Evolutionary conservation across 192 early-diverging fungal species (phyloP).

Genomic region (Entomortierella chlamydospora): DNA sequence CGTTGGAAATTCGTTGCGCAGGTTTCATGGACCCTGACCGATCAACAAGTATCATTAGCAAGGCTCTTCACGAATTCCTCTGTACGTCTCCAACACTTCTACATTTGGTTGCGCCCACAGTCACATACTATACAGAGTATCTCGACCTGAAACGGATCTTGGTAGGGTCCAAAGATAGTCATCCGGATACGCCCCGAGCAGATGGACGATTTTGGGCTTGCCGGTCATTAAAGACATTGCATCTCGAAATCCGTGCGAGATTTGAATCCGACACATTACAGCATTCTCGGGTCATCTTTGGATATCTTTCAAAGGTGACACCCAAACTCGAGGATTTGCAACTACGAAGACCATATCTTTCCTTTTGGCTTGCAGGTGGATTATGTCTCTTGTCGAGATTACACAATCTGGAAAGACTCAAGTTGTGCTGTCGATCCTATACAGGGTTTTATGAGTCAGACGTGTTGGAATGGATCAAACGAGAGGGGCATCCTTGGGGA

Average conservation of each 20-base stretch:
- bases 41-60: slow-evolving; percentile 11
- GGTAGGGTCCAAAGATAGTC: slow-evolving; percentile 21
- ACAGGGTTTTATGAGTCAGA: slow-evolving; percentile 14
- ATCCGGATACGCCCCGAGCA: slow-evolving; percentile 15
- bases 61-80: slow-evolving; percentile 11
- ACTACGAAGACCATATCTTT: slow-evolving; percentile 12
- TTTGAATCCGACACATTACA: slow-evolving; percentile 20
- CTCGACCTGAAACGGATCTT: slow-evolving; percentile 12
- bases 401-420: slow-evolving; percentile 10
- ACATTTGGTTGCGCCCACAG: slow-evolving; percentile 17
- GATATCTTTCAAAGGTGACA: slow-evolving; percentile 12
- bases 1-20: slow-evolving; percentile 5
- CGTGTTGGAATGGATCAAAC: slow-evolving; percentile 16
- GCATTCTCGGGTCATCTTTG: slow-evolving; percentile 22
- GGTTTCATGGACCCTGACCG: slow-evolving; percentile 12
- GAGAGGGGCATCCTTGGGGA: slow-evolving; percentile 25
- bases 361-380: slow-evolving; percentile 14
- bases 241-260: slow-evolving; percentile 14
- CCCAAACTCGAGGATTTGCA: slow-evolving; percentile 10
- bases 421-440: slow-evolving; percentile 17
- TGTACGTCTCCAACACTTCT: slow-evolving; percentile 20
- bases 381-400: slow-evolving; percentile 14
- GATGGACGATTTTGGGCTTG: slow-evolving; percentile 26
- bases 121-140: slow-evolving; percentile 26
- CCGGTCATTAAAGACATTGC: slow-evolving; percentile 8